Evolutionary conservation across 345 rosid species (phyloP).

Genomic region (Acer campestre): DNA sequence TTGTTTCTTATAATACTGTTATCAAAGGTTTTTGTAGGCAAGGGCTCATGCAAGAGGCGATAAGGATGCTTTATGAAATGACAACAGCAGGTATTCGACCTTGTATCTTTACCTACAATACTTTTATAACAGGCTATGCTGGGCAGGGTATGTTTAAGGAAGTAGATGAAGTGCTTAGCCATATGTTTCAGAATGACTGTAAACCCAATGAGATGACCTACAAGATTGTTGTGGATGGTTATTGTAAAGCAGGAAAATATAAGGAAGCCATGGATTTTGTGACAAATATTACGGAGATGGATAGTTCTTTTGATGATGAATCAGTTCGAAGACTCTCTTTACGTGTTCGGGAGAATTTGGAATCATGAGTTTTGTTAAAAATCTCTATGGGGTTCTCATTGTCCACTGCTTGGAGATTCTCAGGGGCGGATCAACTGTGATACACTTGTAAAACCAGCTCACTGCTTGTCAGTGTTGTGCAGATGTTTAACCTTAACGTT

Average conservation of each 20-base stretch:
- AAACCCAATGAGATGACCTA: conserved; percentile 82
- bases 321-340: conserved; percentile 59
- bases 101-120: conserved; percentile 84
- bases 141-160: conserved; percentile 64
- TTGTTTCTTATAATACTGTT: conserved; percentile 86
- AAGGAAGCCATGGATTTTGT: conserved; percentile 82
- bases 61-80: conserved; percentile 80
- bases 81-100: conserved; percentile 66
- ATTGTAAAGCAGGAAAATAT: conserved; percentile 65
- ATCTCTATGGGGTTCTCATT: background rate
- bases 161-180: conserved; percentile 64
- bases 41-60: conserved; percentile 83
- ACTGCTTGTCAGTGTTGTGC: background rate
- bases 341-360: conserved; percentile 54
- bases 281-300: conserved; percentile 57
- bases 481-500: background rate
- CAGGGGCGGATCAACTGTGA: background rate
- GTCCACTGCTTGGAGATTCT: background rate
- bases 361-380: conserved; percentile 30
- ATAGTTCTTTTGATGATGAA: conserved; percentile 51
- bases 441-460: background rate
- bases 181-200: conserved; percentile 71
- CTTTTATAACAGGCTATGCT: conserved; percentile 72
- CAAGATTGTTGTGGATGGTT: conserved; percentile 84
- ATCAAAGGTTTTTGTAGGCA: conserved; percentile 89